Evolutionary conservation across 108 stramenopile species (phyloP), one percentile per base, ranked within the genome.

Genomic region (Skeletonema marinoi): DNA sequence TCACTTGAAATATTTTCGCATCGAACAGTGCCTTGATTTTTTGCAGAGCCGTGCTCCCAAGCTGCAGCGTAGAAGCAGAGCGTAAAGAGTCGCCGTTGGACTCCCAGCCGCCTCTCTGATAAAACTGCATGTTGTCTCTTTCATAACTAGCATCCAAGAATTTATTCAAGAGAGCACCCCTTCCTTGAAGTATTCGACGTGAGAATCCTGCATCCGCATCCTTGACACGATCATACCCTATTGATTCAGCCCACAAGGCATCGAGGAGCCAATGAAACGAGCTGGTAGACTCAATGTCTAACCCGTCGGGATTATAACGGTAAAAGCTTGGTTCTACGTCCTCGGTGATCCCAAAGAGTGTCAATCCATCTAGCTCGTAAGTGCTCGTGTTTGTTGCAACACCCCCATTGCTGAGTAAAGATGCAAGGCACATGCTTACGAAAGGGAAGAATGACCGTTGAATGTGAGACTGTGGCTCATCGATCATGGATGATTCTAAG

Each of bases 401-500:
- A 4, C 36, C 56, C 41, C 76, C 82, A 64, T 74, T 58, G 38
- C 73, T 74, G 36, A 83, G 60, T 65, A 83, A 42, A 17, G 73
- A 60, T 7, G 72, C 76, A 35, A 83, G 68, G 42, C 77, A 74
- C 32, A 54, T 74, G 32, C 71, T 72, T 12, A 63, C 82, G 42
- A 65, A 83, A 31, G 82, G 82, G 41, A 83, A 61, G 44, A 69
- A 83, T 8, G 73, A 61, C 56, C 82, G 71, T n/a, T 71, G 82
- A 60, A 78, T 64, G 17, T 32, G 69, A 33, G 82, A 73, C 31
- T 78, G 50, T 0, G 62, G 19, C 33, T 25, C 41, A 59, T 78
- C 54, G 17, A 68, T 59, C 48, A 73, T 59, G 31, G 77, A 59
- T 32, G 56, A 16, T 65, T 83, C 82, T 17, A 83, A 60, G 63